Evolutionary conservation across 805 yeast genomes (phyloP).

Genomic region (Lachancea nothofagi): DNA sequence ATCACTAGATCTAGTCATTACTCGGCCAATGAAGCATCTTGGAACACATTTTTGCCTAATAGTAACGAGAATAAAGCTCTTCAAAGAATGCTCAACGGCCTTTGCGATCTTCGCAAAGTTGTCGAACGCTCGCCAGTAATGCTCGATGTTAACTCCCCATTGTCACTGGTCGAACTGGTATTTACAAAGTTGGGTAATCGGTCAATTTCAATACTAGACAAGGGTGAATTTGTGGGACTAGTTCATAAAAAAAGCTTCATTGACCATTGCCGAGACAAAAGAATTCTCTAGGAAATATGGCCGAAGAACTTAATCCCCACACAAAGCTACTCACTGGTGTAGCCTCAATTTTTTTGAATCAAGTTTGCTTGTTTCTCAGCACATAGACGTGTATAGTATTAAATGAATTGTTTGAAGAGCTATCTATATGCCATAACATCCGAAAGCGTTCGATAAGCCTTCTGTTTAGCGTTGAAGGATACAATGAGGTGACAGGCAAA

Average conservation of each 20-base stretch:
- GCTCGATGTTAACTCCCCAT: slow-evolving; percentile 42
- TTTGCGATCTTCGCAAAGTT: slow-evolving; percentile 38
- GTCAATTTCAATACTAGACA: slow-evolving; percentile 40
- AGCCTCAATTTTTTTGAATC: too few species aligned
- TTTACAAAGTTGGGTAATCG: slow-evolving; percentile 50
- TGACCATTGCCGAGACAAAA: slow-evolving; percentile 34
- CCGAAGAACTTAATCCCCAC: too few species aligned
- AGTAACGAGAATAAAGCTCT: slow-evolving; percentile 6
- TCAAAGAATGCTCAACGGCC: slow-evolving; percentile 18
- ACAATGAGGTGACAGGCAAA: too few species aligned
- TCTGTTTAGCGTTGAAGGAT: too few species aligned
- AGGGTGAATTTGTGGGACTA: slow-evolving; percentile 46
- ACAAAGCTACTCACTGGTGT: too few species aligned
- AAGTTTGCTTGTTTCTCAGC: too few species aligned
- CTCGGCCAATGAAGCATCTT: not conserved
- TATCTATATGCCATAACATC: too few species aligned
- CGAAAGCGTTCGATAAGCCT: too few species aligned
- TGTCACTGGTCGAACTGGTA: slow-evolving; percentile 45
- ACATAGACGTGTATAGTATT: too few species aligned
- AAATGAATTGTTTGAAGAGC: too few species aligned
- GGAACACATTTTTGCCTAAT: not conserved
- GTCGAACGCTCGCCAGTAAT: slow-evolving; percentile 45
- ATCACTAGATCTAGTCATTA: not conserved
- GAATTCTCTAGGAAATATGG: slow-evolving; percentile 2
- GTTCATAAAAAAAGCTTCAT: slow-evolving; percentile 50